A percentile compares a stretch with the other conserved stretches of the same genome.
Conservation (phyloP, 2,329 filamentous ascomycete genomes). For the Aspergillus intermedius region DNA sequence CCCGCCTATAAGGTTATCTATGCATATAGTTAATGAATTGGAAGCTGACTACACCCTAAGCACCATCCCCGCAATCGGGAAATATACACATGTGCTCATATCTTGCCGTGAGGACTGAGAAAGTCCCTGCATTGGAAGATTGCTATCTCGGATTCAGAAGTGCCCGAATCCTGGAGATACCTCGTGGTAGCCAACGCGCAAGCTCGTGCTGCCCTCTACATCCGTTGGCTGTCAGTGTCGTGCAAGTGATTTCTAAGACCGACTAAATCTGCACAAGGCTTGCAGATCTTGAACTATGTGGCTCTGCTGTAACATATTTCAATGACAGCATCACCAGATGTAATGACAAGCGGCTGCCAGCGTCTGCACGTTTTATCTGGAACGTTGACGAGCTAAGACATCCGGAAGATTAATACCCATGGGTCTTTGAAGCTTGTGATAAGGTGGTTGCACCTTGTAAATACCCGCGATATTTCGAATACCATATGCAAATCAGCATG, state of each 20-base stretch:
- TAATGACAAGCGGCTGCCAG: too few relatives aligned
- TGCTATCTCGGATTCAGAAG: too few relatives aligned
- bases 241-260: background rate
- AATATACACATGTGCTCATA: background rate
- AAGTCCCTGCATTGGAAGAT: background rate
- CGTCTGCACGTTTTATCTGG: too few relatives aligned
- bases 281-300: background rate
- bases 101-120: background rate
- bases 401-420: background rate
- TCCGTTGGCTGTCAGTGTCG: background rate
- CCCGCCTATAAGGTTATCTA: slow-evolving; percentile 5
- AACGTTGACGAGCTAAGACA: background rate
- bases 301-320: background rate
- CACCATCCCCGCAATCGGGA: too few relatives aligned
- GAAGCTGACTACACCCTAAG: too few relatives aligned
- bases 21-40: background rate
- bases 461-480: background rate
- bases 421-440: background rate
- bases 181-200: background rate
- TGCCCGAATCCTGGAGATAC: background rate
- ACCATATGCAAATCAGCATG: background rate
- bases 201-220: background rate
- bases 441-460: background rate
- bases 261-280: background rate
- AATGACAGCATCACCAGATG: background rate